phyloP scores from a whole-genome alignment of 202 grass and related monocot genomes.

The Schoenoplectus tabernaemontani region DNA sequence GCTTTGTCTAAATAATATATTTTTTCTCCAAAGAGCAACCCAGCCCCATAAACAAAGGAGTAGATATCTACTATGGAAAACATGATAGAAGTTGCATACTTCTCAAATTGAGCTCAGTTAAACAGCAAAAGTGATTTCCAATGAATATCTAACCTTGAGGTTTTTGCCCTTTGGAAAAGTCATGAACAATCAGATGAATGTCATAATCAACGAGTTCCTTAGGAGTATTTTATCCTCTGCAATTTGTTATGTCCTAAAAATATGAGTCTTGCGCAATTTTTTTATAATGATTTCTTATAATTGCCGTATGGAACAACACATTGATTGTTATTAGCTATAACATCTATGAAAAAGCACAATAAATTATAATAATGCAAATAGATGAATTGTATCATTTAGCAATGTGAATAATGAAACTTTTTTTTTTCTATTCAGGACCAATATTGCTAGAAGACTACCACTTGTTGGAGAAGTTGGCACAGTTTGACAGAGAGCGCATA shows the following conservation, averaged over 20 bases:
- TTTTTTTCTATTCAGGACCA: conserved; percentile 43
- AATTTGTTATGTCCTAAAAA: neutral
- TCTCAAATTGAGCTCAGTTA: neutral
- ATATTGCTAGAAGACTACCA: conserved; percentile 87
- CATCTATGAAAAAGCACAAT: neutral
- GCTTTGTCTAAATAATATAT: neutral
- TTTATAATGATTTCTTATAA: neutral
- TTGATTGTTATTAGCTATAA: neutral
- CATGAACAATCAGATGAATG: neutral
- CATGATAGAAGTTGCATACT: neutral
- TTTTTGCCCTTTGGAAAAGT: neutral
- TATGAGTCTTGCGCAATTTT: neutral
- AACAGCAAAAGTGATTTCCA: neutral
- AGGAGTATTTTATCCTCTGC: neutral
- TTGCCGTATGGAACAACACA: neutral
- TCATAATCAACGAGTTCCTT: too few species aligned
- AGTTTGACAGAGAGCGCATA: conserved; percentile 90
- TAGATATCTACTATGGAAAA: neutral
- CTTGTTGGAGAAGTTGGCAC: conserved; percentile 87
- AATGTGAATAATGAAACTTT: neutral
- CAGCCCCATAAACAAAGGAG: neutral
- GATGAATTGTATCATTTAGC: neutral
- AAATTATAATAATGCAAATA: neutral
- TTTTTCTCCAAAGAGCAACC: neutral
- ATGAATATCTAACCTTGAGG: neutral